These are phyloP conservation scores for Yamadazyma diospyri DNA, from an alignment of 1,139 yeast genomes.

Conservation along the genomic window DNA sequence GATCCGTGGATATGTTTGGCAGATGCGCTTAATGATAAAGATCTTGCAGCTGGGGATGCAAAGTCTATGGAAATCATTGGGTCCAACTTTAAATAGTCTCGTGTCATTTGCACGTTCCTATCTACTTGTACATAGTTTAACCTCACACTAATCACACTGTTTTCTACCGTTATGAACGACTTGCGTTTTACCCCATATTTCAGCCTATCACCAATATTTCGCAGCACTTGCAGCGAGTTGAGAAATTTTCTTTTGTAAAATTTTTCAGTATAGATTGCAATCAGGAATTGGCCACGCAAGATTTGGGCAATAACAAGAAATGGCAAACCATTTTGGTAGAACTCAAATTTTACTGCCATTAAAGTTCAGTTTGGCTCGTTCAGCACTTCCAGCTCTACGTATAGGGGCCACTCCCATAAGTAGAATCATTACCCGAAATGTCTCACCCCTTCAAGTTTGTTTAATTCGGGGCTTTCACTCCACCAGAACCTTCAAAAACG, in stretches of 20 bases:
- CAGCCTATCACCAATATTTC: neutral
- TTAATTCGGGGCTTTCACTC: conserved; percentile 3
- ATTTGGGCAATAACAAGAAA: no score
- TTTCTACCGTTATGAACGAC: no score
- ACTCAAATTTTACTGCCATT: no score
- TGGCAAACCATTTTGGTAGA: no score
- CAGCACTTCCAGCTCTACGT: no score
- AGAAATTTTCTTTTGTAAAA: neutral
- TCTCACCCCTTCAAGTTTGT: conserved; percentile 3
- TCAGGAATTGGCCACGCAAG: no score
- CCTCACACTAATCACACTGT: no score
- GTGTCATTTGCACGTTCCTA: no score
- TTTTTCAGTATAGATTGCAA: no score
- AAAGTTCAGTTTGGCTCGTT: no score
- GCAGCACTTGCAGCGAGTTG: neutral
- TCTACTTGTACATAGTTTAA: no score
- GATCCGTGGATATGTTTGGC: conserved; percentile 90
- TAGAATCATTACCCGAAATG: neutral
- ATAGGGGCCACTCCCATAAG: no score
- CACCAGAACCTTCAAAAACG: neutral
- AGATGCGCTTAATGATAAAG: conserved; percentile 65
- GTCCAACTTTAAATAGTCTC: conserved; percentile 8
- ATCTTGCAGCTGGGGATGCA: conserved; percentile 62
- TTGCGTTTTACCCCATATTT: conserved; percentile 1
- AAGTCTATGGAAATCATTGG: conserved; percentile 57